Base-by-base conservation (phyloP, 495 filamentous ascomycete genomes). In the Letharia lupina region DNA sequence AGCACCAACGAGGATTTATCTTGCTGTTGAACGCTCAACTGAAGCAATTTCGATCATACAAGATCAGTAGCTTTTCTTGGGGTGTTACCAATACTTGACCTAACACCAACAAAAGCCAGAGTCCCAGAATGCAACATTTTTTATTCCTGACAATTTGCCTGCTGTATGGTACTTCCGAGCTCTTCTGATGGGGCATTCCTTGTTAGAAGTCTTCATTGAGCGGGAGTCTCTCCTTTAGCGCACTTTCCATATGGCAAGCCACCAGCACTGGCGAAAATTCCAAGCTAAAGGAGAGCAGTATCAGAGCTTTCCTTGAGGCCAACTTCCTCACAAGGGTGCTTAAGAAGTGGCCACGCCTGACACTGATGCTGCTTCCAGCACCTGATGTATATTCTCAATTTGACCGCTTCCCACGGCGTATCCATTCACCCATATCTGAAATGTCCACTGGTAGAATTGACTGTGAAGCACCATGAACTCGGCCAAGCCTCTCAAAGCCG, bases 401-500 rank as follows among this genome's bases (percentile, higher is more conserved):
- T 60, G 58, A n/a, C 63, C 63, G 2, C 6, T 11, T n/a, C 63
- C 63, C 28, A 23, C 11, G 3, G 33, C 4, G 18, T 6, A 12
- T 3, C 42, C 63, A 40, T 18, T 28, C 5, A 65, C 56, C 28
- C 15, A 48, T 28, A 65, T 45, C 2, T 58, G 40, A n/a, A 58
- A 65, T 2, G 2, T 31, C 33, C 31, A 60, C 39, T 15, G 20
- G 7, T 40, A 12, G 23, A 47, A 65, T 3, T 23, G 6, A 39
- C 50, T 4, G 0, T 18, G 44, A n/a, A 60, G 15, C 15, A 48
- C 39, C 54, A 65, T 48, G 31, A 28, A 65, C 16, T 48, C 44
- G 16, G 65, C 50, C 39, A 64, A 35, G 28, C 62, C 66, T 60
- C 52, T 63, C 15, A 68, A 23, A 13, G 42, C 57, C n/a, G 33